Evolutionary conservation across 2,329 filamentous ascomycete genomes (phyloP).

Genomic region (Exophiala bonariae): DNA sequence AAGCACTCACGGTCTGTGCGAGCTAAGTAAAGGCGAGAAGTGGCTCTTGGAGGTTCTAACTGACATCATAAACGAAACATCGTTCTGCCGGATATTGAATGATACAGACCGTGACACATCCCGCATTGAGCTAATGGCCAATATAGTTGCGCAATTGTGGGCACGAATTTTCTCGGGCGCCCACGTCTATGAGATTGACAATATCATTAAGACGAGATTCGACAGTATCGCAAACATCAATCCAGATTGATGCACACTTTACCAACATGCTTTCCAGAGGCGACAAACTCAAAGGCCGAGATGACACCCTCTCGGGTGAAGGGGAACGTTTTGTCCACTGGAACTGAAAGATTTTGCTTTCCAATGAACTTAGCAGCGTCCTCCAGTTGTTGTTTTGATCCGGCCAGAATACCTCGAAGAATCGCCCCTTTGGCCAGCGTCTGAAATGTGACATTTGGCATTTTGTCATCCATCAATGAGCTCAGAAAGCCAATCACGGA

Average conservation of each 20-base stretch:
- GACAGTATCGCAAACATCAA: not conserved
- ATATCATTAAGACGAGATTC: slow-evolving; percentile 4
- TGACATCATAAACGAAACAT: slow-evolving; percentile 25
- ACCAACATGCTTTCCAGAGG: slow-evolving; percentile 44
- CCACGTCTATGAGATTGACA: slow-evolving; percentile 15
- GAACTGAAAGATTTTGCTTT: slow-evolving; percentile 33
- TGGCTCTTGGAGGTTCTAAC: slow-evolving; percentile 19
- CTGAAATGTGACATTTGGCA: slow-evolving; percentile 61
- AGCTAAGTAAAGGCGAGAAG: slow-evolving; percentile 5
- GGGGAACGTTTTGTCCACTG: slow-evolving; percentile 38
- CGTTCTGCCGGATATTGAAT: slow-evolving; percentile 2
- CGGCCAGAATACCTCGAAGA: slow-evolving; percentile 62
- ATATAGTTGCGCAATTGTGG: slow-evolving; percentile 25
- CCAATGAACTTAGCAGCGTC: slow-evolving; percentile 46
- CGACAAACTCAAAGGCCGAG: slow-evolving; percentile 43
- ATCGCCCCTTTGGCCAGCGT: slow-evolving; percentile 53
- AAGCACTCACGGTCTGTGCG: slow-evolving; percentile 1
- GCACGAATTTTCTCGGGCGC: slow-evolving; percentile 26
- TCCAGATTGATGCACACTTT: slow-evolving; percentile 37
- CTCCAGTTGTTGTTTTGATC: slow-evolving; percentile 56
- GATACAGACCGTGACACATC: slow-evolving; percentile 8
- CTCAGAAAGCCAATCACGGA: slow-evolving; percentile 18
- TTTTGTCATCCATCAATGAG: slow-evolving; percentile 52
- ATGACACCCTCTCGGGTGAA: slow-evolving; percentile 40
- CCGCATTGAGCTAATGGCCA: slow-evolving; percentile 18